phyloP scores from a whole-genome alignment of 768 basidiomycete species.

The Zangia roseola region DNA sequence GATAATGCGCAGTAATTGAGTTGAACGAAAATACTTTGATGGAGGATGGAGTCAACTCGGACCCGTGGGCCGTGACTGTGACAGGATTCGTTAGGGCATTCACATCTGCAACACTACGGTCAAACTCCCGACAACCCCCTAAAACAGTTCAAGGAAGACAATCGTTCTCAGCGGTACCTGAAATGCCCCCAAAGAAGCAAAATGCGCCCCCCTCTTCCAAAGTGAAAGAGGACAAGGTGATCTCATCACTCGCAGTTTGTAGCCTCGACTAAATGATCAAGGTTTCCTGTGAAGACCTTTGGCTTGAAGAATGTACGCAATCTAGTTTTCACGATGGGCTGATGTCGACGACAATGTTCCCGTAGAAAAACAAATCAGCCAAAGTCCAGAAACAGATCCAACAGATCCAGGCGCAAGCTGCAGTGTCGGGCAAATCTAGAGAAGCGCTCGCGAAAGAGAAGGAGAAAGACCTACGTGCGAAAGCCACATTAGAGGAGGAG shows the following conservation, averaged over 20 bases:
- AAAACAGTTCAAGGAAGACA: background rate
- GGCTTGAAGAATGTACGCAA: slow-evolving; percentile 81
- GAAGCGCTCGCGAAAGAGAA: slow-evolving; percentile 81
- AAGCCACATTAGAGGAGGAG: slow-evolving; percentile 76
- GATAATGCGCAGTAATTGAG: background rate
- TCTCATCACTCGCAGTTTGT: slow-evolving; percentile 17
- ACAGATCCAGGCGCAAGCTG: slow-evolving; percentile 74
- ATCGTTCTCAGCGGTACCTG: background rate
- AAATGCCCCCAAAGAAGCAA: slow-evolving; percentile 84
- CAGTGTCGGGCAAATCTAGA: slow-evolving; percentile 75
- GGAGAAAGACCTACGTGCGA: slow-evolving; percentile 74
- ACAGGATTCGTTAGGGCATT: too few relatives aligned
- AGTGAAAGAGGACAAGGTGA: slow-evolving; percentile 80
- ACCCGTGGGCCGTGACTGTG: too few relatives aligned
- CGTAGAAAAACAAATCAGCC: slow-evolving; percentile 89
- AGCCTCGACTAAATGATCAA: slow-evolving; percentile 27
- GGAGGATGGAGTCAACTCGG: too few relatives aligned
- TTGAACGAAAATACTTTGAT: too few relatives aligned
- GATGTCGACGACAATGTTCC: slow-evolving; percentile 6
- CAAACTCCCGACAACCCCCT: background rate
- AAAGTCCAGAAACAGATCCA: slow-evolving; percentile 88
- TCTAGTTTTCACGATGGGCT: slow-evolving; percentile 3
- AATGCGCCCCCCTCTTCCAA: slow-evolving; percentile 57
- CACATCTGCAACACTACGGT: too few relatives aligned
- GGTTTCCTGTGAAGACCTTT: slow-evolving; percentile 61